A percentile compares a stretch with the other conserved stretches of the same genome.
Evolutionary conservation across 345 rosid species (phyloP).

Genomic region (Brassica juncea): DNA sequence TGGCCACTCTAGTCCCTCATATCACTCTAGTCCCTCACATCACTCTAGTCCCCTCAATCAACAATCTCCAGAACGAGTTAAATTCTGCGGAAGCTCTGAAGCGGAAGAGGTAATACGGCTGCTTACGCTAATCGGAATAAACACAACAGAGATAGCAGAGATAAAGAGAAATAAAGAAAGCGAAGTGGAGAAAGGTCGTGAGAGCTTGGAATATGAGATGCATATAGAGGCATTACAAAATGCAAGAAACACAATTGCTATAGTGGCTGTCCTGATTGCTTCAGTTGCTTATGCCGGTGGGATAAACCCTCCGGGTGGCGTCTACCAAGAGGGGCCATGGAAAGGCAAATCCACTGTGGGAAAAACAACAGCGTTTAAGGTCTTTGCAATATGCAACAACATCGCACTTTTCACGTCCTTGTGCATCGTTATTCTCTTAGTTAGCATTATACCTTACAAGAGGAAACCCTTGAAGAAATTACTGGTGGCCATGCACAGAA

Average conservation of each 20-base stretch:
- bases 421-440: slow-evolving; percentile 51
- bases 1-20: too few species aligned
- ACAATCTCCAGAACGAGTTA: too few species aligned
- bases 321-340: slow-evolving; percentile 35
- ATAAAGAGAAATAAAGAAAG: neutral
- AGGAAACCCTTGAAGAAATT: slow-evolving; percentile 54
- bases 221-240: slow-evolving; percentile 57
- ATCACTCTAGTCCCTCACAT: too few species aligned
- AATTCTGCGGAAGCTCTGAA: neutral
- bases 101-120: neutral
- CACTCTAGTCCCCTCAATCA: neutral
- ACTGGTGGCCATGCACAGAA: slow-evolving; percentile 51
- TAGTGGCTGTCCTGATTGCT: slow-evolving; percentile 66
- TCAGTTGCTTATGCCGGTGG: slow-evolving; percentile 71
- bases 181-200: slow-evolving; percentile 7
- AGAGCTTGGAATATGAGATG: slow-evolving; percentile 39
- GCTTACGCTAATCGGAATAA: neutral
- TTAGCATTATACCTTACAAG: slow-evolving; percentile 61
- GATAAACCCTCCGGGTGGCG: slow-evolving; percentile 69
- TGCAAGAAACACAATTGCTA: slow-evolving; percentile 57
- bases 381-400: slow-evolving; percentile 58
- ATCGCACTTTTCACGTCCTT: slow-evolving; percentile 58
- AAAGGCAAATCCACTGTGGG: slow-evolving; percentile 46
- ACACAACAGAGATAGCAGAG: slow-evolving; percentile 3
- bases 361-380: slow-evolving; percentile 47